Evolutionary conservation across 2,329 filamentous ascomycete species (phyloP), one percentile per base, ranked within the genome.

Genomic region (Penicillium griseofulvum): DNA sequence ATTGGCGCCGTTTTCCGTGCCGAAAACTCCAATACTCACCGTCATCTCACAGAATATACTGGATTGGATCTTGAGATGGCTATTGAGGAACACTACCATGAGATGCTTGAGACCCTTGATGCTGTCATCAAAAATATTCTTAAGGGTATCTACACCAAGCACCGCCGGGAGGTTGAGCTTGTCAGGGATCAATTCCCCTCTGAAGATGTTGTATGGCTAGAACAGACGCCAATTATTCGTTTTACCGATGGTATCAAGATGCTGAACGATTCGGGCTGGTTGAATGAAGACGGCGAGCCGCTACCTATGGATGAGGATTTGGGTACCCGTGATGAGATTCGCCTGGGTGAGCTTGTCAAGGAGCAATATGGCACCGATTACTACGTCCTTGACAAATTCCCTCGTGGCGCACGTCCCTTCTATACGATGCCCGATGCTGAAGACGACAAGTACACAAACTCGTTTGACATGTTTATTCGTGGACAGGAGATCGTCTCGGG

Each of bases 301-400:
- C 80, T 88, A 3, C 86, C 88, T 0, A 81, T 86, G 33, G 82
- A 88, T 29, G 90, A 96, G 68, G 92, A 97, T 70, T 78, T 97
- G 24, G 86, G 86, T 43, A 97, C 92, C 0, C 82, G 89, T 19
- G 90, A 94, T 56, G 92, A 97, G 76, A 92, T 95, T 24, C 86
- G 89, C 14, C 82, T 97, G 0, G 92, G 93, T 10, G 81, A 90
- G 67, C 78, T 97, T 16, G 85, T 97, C 67, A 93, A 89, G 75
- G 85, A 95, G 69, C 91, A 92, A 76, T 94, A 88, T 67, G 81
- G 84, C 52, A 95, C 92, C 0, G 92, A 97, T 67, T 96, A 95
- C 77, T 97, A 94, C 74, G 88, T 97, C 59, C 82, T 97, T 38
- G 92, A 97, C 81, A 96, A 95, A 69, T 97, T 97, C 78, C 92